Evolutionary conservation across 192 early-diverging fungal genomes (phyloP).

Genomic region (Phlyctochytrium planicorne): DNA sequence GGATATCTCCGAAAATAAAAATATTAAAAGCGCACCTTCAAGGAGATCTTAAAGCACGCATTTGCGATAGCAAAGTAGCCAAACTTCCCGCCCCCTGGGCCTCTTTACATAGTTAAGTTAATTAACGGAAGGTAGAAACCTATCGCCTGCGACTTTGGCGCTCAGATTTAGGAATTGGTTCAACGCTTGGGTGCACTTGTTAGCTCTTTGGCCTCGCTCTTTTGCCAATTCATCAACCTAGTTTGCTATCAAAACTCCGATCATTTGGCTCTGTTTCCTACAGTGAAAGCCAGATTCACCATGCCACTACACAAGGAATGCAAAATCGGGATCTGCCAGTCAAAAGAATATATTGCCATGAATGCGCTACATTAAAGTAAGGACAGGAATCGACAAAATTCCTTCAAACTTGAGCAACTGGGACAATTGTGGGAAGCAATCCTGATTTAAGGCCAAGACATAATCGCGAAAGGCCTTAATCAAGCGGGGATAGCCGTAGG

Average conservation of each 20-base stretch:
- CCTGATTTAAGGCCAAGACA: no score
- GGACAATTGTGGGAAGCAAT: neutral
- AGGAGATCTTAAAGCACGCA: neutral
- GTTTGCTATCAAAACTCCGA: neutral
- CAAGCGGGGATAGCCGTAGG: neutral
- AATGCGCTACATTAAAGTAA: neutral
- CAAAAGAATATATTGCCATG: neutral
- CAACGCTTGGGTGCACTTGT: neutral
- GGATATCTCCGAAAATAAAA: neutral
- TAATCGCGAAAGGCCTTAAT: neutral
- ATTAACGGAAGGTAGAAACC: neutral
- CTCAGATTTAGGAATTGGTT: neutral
- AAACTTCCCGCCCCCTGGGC: neutral
- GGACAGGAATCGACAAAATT: neutral
- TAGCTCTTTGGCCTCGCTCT: neutral
- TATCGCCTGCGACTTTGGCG: neutral
- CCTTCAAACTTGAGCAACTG: neutral
- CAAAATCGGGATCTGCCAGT: neutral
- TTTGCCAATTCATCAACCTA: neutral
- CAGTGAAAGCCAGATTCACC: neutral
- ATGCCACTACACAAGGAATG: neutral
- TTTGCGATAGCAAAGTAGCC: conserved; percentile 7
- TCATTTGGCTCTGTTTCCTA: neutral
- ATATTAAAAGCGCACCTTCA: neutral
- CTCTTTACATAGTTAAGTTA: neutral